phyloP scores from a whole-genome alignment of 257 asterid species.

The Verbascum thapsus region DNA sequence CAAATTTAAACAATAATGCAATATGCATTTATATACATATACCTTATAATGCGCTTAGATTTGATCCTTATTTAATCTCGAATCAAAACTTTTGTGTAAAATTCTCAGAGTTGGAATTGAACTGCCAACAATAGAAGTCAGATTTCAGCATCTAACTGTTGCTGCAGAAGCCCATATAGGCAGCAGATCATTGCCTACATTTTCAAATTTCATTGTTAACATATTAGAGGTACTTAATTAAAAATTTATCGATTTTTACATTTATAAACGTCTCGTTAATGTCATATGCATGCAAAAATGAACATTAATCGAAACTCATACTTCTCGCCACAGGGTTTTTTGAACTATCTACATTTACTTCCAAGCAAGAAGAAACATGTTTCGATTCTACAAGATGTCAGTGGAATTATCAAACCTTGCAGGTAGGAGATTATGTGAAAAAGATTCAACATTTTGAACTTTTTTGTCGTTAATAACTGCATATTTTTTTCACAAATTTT shows the following conservation, averaged over 20 bases:
- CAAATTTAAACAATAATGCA: too few relatives aligned
- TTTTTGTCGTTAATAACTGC: background rate
- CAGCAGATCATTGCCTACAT: slow-evolving; percentile 47
- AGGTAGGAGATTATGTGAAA: slow-evolving; percentile 29
- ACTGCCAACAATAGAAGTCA: slow-evolving; percentile 42
- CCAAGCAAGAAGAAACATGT: slow-evolving; percentile 41
- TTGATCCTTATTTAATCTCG: background rate
- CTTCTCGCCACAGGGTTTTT: slow-evolving; percentile 24
- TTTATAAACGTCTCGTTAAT: too few relatives aligned
- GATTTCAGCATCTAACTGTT: slow-evolving; percentile 42
- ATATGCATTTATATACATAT: background rate
- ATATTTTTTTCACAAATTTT: background rate
- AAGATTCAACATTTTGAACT: background rate
- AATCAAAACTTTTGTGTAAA: background rate
- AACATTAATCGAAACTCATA: background rate
- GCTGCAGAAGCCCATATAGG: slow-evolving; percentile 53
- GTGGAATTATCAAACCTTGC: slow-evolving; percentile 50
- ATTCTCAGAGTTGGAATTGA: slow-evolving; percentile 43
- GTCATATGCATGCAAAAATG: too few relatives aligned
- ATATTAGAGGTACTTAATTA: slow-evolving; percentile 55
- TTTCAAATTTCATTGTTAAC: slow-evolving; percentile 34
- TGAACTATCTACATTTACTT: slow-evolving; percentile 31
- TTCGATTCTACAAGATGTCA: slow-evolving; percentile 38
- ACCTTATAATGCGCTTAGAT: background rate
- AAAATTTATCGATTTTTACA: background rate